These are phyloP conservation scores for Monosporascus sp. DNA, from an alignment of 2,329 filamentous ascomycete genomes.

Conservation along the genomic window DNA sequence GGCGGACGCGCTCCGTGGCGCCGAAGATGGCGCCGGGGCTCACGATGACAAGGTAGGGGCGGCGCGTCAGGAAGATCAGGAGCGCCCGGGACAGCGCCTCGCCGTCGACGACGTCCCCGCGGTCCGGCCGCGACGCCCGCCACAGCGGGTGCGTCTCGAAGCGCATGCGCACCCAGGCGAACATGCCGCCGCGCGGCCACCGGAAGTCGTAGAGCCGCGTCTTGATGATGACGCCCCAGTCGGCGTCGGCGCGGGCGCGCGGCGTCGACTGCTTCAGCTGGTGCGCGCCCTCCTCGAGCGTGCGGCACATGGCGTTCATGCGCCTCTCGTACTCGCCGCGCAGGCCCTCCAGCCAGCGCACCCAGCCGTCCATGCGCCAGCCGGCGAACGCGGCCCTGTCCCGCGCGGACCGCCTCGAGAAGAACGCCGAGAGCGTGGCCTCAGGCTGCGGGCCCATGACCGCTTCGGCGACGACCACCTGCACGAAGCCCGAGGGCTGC, in stretches of 20 bases:
- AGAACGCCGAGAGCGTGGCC: constrained; percentile 36
- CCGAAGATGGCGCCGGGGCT: constrained; percentile 71
- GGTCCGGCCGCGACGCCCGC: constrained; percentile 22
- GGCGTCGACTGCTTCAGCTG: constrained; percentile 59
- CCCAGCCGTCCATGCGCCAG: constrained; percentile 83
- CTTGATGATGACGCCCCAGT: constrained; percentile 73
- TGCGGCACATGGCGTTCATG: constrained; percentile 73
- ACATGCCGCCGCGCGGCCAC: constrained; percentile 87
- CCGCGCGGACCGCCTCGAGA: constrained; percentile 38
- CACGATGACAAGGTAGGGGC: constrained; percentile 65
- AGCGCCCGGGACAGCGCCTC: constrained; percentile 58
- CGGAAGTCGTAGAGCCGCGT: constrained; percentile 68
- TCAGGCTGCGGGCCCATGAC: constrained; percentile 65
- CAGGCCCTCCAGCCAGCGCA: constrained; percentile 83
- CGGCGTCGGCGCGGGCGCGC: constrained; percentile 40
- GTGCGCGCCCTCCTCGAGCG: constrained; percentile 64
- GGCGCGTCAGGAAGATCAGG: constrained; percentile 64
- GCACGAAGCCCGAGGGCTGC: constrained; percentile 85
- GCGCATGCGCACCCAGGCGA: constrained; percentile 73
- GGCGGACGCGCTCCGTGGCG: constrained; percentile 54
- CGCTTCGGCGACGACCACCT: constrained; percentile 72
- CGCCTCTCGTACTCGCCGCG: constrained; percentile 78
- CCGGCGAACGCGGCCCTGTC: constrained; percentile 46
- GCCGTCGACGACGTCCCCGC: constrained; percentile 40
- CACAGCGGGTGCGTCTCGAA: constrained; percentile 70